Evolutionary conservation across 352 stramenopile genomes (phyloP), one percentile per base, ranked within the genome.

Genomic region (Pythium utonaiense): DNA sequence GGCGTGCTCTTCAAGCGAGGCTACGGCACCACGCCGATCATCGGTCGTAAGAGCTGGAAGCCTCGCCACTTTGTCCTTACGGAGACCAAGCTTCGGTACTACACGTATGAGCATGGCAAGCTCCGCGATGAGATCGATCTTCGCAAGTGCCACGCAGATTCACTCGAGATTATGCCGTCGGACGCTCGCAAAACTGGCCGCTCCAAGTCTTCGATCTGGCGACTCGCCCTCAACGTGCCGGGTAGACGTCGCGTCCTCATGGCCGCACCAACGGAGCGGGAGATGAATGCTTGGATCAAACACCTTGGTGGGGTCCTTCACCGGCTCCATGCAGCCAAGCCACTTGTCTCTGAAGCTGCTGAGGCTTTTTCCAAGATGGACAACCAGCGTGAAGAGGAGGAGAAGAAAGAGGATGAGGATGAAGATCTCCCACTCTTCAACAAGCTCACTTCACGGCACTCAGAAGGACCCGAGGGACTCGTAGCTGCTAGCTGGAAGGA

Each of bases 201-300:
- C 52, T 88, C 76, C 33, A 70, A 75, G 10, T 80, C 80, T 1
- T 86, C 82, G 8, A 92, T 94, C 66, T 94, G 84, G 84, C 80
- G 84, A 27, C 65, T 94, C 16, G 78, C 80, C 9, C 76, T 94
- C 57, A 87, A 89, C 57, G 75, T 78, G 27, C 75, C 77, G 0
- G 65, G 79, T 40, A 31, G 55, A 3, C 73, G 76, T 13, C 78
- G 82, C 0, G 60, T 92, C 48, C 61, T 93, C 14, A 70, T 94
- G 38, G 84, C 82, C 6, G 77, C 82, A 0, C 71, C 75, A 12
- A 89, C 84, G 16, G 82, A 94, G 56, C 88, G 88, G 60, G 84
- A 93, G 59, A 93, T 93, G 84, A 93, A 93, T 58, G 68, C 88
- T 53, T 93, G 84, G 84, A 80, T 89, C 42, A 74, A 89, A 63